Evolutionary conservation across 2,329 filamentous ascomycete genomes (phyloP), one percentile per base, ranked within the genome.

Genomic region (Monilinia fructigena): DNA sequence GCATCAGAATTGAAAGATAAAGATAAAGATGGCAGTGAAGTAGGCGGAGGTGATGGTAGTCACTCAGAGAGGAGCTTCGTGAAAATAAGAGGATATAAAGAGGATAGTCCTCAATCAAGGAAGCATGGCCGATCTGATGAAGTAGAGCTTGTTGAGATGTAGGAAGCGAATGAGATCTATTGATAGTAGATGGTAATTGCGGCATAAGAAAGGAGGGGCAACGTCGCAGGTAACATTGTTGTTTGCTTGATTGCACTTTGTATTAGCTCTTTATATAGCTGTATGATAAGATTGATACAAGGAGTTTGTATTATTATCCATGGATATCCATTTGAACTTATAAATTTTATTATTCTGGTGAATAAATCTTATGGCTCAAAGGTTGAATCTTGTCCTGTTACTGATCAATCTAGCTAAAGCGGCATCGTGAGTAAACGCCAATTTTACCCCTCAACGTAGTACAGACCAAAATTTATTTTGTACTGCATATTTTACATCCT

Each of bases 401-500:
- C 4, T 48, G 11, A 23, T 48, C 42, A 60, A 11, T 23, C 10
- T 26, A 23, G 26, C 45, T 61, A 61, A 50, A 61, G 58, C 58
- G 31, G 45, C 58, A 50, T 50, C 47, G 31, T 6, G 14, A n/a
- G 31, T 23, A 47, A n/a, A 47, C 6, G 11, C 26, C 12, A 31
- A 47, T 31, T 26, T 47, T 58, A 58, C 55, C 28, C 58, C 58
- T 61, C 58, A 50, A 26, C 28, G n/a, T 61, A 14, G n/a, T 50
- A 50, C 58, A 61, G 38, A 50, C 28, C 45, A 50, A 61, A 61
- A 61, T 50, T 61, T 61, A 61, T 61, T 50, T 18, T 23, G 10
- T 26, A 50, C 50, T 14, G 14, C 52, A 56, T n/a, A 18, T 63
- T 63, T 26, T 20, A 38, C 55, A 55, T 40, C 23, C 26, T n/a